Evolutionary conservation across 2,329 filamentous ascomycete species (phyloP), one percentile per base, ranked within the genome.

Genomic region (Beauveria bassiana): DNA sequence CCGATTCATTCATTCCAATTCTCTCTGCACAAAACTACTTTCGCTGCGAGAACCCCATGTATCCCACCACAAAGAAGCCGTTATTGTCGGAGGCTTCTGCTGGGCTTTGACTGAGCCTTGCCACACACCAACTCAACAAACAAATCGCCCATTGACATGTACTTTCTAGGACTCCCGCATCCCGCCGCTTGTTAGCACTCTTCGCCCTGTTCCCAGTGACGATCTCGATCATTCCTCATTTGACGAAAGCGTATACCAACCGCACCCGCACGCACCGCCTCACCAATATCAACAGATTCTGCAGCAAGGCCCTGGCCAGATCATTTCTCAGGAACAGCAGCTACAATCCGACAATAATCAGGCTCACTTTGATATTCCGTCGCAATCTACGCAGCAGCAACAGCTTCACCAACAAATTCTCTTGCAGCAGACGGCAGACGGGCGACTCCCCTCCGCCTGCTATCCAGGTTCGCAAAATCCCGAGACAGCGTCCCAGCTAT

Each of bases 401-500:
- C 76, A 78, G 64, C 61, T 63, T 40, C 57, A 63, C n/a, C 52
- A 63, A 28, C 58, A 63, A 40, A 43, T 61, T 24, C 22, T 62
- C n/a, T 52, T 52, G 22, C 62, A 63, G 40, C 62, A 63, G 34
- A 59, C 51, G 42, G 28, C 40, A 22, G 57, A 49, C 45, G 50
- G 50, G 18, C 42, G 59, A 38, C 42, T 24, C 7, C 56, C 46
- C 22, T 52, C 52, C 7, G 40, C 20, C 26, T 45, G 54, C 45
- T 58, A 64, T 43, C 74, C 59, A 40, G 50, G 49, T 28, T 24
- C 73, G 43, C 75, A 75, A 61, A 86, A 85, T 68, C 74, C 82
- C 31, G 85, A 87, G 70, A 85, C 84, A 5, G 72, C 84, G 43
- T 87, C 84, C 7, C 84, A 86, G 71, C 70, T 85, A 66, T 87